phyloP scores from a whole-genome alignment of 495 filamentous ascomycete species.

The Bacidia gigantensis region DNA sequence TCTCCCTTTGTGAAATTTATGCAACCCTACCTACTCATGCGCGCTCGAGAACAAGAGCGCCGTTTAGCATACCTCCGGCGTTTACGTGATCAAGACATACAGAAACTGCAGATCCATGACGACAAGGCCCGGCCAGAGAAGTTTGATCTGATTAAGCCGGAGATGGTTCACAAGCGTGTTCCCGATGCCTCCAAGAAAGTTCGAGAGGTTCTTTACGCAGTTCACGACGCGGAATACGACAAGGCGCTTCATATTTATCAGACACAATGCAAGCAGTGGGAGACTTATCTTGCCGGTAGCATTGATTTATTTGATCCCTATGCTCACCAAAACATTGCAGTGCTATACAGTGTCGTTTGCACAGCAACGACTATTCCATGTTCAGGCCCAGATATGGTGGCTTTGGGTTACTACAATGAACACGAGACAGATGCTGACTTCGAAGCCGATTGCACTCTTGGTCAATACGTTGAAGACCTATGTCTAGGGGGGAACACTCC shows the following conservation, averaged over 20 bases:
- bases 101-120: slow-evolving; percentile 35
- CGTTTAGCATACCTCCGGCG: slow-evolving; percentile 65
- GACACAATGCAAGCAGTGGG: slow-evolving; percentile 92
- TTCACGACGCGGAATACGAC: slow-evolving; percentile 92
- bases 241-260: slow-evolving; percentile 86
- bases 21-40: slow-evolving; percentile 84
- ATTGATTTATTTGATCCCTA: slow-evolving; percentile 83
- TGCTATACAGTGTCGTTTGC: slow-evolving; percentile 89
- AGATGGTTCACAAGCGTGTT: slow-evolving; percentile 78
- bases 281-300: slow-evolving; percentile 73
- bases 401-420: slow-evolving; percentile 84
- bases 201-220: slow-evolving; percentile 83
- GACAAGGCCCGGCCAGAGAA: slow-evolving; percentile 51
- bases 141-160: slow-evolving; percentile 81
- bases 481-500: slow-evolving; percentile 58
- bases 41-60: slow-evolving; percentile 78
- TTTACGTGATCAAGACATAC: slow-evolving; percentile 61
- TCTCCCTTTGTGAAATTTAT: slow-evolving; percentile 94
- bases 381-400: slow-evolving; percentile 72
- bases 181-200: slow-evolving; percentile 68
- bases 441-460: slow-evolving; percentile 81
- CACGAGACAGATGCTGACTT: slow-evolving; percentile 54
- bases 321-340: slow-evolving; percentile 85
- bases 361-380: slow-evolving; percentile 85
- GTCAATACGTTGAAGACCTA: slow-evolving; percentile 89